phyloP scores from a whole-genome alignment of 768 basidiomycete genomes.

The Crassisporium funariophilum region DNA sequence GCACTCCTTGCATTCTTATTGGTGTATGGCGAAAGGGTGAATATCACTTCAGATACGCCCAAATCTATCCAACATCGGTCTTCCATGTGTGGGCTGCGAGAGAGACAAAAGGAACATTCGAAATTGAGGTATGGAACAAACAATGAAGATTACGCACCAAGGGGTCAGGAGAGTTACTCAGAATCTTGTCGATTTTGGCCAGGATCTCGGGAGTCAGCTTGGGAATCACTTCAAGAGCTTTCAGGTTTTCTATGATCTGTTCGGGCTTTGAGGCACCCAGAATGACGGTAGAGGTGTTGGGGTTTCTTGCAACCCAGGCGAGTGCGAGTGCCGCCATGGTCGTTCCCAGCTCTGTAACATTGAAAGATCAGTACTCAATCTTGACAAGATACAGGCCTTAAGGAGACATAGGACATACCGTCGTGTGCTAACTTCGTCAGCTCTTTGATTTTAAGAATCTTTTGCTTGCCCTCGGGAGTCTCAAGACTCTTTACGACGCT shows the following conservation, averaged over 20 bases:
- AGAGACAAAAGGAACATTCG: no score
- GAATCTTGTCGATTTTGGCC: slow-evolving; percentile 67
- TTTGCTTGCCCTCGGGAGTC: slow-evolving; percentile 56
- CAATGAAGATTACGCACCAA: slow-evolving; percentile 32
- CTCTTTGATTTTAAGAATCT: slow-evolving; percentile 69
- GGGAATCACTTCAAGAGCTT: slow-evolving; percentile 73
- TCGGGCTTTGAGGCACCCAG: slow-evolving; percentile 67
- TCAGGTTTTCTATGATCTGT: slow-evolving; percentile 68
- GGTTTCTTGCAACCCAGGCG: slow-evolving; percentile 75
- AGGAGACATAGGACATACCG: no score
- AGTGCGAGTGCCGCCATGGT: slow-evolving; percentile 68
- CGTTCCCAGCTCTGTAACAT: slow-evolving; percentile 38
- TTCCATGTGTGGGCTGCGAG: slow-evolving; percentile 57
- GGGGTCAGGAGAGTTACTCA: slow-evolving; percentile 51
- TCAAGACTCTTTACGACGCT: slow-evolving; percentile 54
- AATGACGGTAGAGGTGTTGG: slow-evolving; percentile 69
- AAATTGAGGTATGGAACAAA: no score
- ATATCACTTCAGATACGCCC: slow-evolving; percentile 70
- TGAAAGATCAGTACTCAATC: slow-evolving; percentile 1
- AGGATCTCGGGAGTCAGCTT: slow-evolving; percentile 70
- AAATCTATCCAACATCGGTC: slow-evolving; percentile 53
- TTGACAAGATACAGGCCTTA: no score
- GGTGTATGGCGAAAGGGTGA: no score
- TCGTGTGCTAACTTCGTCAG: slow-evolving; percentile 65
- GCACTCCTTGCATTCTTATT: slow-evolving; percentile 65